These are phyloP conservation scores for Pochonia chlamydosporia DNA, from an alignment of 2,329 filamentous ascomycete species.

Conservation along the genomic window DNA sequence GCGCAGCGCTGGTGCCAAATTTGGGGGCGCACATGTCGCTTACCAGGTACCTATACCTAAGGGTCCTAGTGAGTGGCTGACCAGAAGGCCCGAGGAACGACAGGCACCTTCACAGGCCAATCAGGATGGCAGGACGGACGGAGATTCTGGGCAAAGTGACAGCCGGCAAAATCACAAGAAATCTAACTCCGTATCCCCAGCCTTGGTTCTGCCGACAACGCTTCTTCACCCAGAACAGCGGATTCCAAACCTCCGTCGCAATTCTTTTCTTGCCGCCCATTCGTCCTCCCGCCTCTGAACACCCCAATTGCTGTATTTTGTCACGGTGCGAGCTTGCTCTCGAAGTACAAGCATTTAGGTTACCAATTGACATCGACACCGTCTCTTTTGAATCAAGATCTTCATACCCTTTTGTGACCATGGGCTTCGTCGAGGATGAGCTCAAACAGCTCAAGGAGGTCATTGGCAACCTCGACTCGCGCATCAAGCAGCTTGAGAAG, in stretches of 20 bases:
- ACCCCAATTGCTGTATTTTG: background rate
- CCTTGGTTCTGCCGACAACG: background rate
- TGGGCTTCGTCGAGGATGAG: slow-evolving; percentile 85
- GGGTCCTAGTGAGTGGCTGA: background rate
- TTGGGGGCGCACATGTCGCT: too few species aligned
- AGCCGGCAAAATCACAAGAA: slow-evolving; percentile 3
- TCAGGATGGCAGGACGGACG: slow-evolving; percentile 1
- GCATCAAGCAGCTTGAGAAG: slow-evolving; percentile 79
- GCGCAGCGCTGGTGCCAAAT: too few species aligned
- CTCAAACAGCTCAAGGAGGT: slow-evolving; percentile 80
- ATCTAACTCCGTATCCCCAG: background rate
- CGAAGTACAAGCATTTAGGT: background rate
- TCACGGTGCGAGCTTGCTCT: background rate
- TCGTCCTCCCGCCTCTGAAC: background rate
- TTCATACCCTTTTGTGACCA: slow-evolving; percentile 42
- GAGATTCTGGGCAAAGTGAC: background rate
- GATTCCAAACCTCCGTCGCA: background rate
- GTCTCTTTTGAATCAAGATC: slow-evolving; percentile 8
- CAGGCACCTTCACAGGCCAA: slow-evolving; percentile 1
- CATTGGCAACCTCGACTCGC: slow-evolving; percentile 75
- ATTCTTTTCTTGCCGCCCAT: background rate
- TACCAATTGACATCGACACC: slow-evolving; percentile 7
- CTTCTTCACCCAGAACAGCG: slow-evolving; percentile 1
- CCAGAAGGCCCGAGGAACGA: background rate
- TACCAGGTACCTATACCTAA: too few species aligned